phyloP scores from a whole-genome alignment of 2,329 filamentous ascomycete species.

The Rhinocladiella mackenziei region DNA sequence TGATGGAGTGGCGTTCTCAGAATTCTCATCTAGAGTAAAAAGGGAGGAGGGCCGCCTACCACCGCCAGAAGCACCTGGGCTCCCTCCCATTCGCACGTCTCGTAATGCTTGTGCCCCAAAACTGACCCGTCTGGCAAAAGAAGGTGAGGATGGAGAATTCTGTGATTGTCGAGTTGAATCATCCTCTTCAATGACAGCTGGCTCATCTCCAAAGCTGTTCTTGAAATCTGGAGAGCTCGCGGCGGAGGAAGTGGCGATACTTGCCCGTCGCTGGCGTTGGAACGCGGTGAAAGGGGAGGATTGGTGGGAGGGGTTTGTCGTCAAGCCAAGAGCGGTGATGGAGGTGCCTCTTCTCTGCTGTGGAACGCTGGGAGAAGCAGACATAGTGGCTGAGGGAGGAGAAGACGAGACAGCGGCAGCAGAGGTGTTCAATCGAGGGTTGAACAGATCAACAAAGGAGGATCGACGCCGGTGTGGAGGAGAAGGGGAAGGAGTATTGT shows the following conservation, averaged over 20 bases:
- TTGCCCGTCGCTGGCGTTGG: constrained; percentile 55
- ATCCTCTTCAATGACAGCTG: constrained; percentile 60
- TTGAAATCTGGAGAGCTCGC: constrained; percentile 39
- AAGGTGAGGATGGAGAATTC: constrained; percentile 66
- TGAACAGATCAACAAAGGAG: constrained; percentile 45
- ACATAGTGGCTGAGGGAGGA: constrained; percentile 47
- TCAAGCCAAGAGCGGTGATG: constrained; percentile 65
- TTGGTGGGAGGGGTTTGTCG: constrained; percentile 58
- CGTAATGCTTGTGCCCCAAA: constrained; percentile 78
- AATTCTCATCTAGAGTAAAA: constrained; percentile 30
- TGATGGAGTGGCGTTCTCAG: constrained; percentile 23
- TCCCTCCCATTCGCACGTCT: constrained; percentile 61
- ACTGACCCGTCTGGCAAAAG: constrained; percentile 75
- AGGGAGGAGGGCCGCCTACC: constrained; percentile 55
- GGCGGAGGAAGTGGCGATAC: constrained; percentile 60
- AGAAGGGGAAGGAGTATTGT: constrained; percentile 37
- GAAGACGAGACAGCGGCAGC: constrained; percentile 36
- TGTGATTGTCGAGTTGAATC: constrained; percentile 64
- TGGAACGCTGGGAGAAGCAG: constrained; percentile 45
- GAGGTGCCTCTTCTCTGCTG: constrained; percentile 65
- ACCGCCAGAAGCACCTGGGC: constrained; percentile 61
- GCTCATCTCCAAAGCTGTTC: constrained; percentile 35
- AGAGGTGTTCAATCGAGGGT: constrained; percentile 43
- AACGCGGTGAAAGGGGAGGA: constrained; percentile 49
- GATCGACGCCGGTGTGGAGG: constrained; percentile 42